Base-by-base conservation (phyloP, 331 rosid species). In the Telfairia occidentalis region DNA sequence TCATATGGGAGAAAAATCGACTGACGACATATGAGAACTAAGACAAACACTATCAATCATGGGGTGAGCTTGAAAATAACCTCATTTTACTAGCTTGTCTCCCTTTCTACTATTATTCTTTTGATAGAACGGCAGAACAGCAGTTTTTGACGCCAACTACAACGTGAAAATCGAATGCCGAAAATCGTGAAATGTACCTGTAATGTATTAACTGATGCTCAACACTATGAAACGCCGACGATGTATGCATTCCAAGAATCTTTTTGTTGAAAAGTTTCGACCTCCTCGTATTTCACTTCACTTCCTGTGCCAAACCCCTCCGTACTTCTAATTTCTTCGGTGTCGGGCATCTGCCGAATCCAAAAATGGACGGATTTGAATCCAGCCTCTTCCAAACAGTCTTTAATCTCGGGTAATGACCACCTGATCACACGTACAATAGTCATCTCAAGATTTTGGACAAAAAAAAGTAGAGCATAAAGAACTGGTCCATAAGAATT, bases 221-320 rank as follows among this genome's bases (percentile, higher is more conserved):
- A 74, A 74, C 69, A 77, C 85, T 85, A 93, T 2, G 83, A 85
- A 80, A 93, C 88, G 26, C 91, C 98, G 45, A 93, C 87, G 10
- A 93, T 88, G 81, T 90, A 89, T 30, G 98, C 98, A 83, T 93
- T 93, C 97, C 97, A 93, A 26, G 96, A 84, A 79, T 91, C 96
- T 71, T 81, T 79, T 76, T 93, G 98, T 77, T 83, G 87, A 80
- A 93, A 93, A 82, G 80, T 80, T 46, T 85, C 81, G 24, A 78
- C 82, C 82, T 93, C 98, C 84, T 91, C 94, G 71, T 89, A 93
- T 76, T 87, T 93, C 78, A 84, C 63, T 66, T 87, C 93, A 73
- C 82, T 85, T 48, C 89, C 97, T 2, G 18, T 78, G 26, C 96
- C 92, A 82, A 91, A 89, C 75, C 96, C 95, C 19, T 88, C 91